Evolutionary conservation across 345 rosid species (phyloP).

Genomic region (Excoecaria agallocha): DNA sequence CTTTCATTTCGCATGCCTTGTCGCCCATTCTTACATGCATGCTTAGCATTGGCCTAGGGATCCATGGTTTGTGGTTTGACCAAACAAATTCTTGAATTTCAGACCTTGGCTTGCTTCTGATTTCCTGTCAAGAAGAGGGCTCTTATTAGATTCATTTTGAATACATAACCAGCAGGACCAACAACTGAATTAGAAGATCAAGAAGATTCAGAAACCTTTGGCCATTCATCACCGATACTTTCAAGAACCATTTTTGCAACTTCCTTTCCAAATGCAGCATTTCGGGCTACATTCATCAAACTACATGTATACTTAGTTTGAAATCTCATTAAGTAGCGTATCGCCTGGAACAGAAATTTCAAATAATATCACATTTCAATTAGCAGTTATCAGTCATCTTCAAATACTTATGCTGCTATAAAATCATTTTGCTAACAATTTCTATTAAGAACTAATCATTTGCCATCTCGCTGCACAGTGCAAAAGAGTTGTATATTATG

Average conservation of each 20-base stretch:
- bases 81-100: constrained; percentile 74
- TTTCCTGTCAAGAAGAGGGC: constrained; percentile 29
- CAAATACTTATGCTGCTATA: background rate
- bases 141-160: background rate
- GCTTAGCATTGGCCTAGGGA: constrained; percentile 84
- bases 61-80: constrained; percentile 84
- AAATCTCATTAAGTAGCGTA: constrained; percentile 84
- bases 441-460: too few relatives aligned
- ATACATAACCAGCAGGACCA: background rate
- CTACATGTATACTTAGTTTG: constrained; percentile 75
- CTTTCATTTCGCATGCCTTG: constrained; percentile 93
- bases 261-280: constrained; percentile 79
- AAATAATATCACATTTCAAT: background rate
- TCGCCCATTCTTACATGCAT: constrained; percentile 99
- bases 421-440: too few relatives aligned
- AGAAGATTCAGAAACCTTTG: constrained; percentile 35
- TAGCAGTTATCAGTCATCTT: background rate
- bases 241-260: constrained; percentile 65
- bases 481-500: background rate
- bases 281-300: constrained; percentile 72
- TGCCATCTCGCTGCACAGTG: too few relatives aligned
- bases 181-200: background rate
- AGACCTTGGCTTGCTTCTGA: constrained; percentile 25
- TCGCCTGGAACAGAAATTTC: constrained; percentile 38
- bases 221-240: constrained; percentile 48